phyloP scores from a whole-genome alignment of 1,284 basidiomycete species.

The Trametes hirsuta region DNA sequence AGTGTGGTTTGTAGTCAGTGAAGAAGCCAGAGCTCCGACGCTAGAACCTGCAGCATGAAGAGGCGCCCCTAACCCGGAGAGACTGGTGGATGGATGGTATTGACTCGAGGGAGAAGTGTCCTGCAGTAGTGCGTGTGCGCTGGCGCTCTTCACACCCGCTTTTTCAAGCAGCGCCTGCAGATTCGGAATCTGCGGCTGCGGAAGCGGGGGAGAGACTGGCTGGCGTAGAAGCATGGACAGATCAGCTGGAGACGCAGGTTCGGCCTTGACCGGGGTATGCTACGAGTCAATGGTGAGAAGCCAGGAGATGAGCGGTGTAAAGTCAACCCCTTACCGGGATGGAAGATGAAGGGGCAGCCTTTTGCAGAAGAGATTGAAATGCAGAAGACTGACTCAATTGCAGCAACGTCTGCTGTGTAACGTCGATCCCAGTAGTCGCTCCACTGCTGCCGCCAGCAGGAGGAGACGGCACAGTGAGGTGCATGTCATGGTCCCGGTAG shows the following conservation, averaged over 20 bases:
- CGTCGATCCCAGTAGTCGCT: slow-evolving; percentile 15
- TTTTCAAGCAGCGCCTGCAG: slow-evolving; percentile 24
- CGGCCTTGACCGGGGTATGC: slow-evolving; percentile 6
- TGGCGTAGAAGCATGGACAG: slow-evolving; percentile 12
- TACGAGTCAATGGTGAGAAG: background rate
- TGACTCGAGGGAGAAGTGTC: background rate
- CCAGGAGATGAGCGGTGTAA: background rate
- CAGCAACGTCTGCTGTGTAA: slow-evolving; percentile 22
- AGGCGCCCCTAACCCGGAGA: background rate
- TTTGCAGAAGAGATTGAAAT: slow-evolving; percentile 21
- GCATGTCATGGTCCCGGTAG: slow-evolving; percentile 19
- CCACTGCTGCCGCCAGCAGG: slow-evolving; percentile 12
- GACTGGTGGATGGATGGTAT: slow-evolving; percentile 11
- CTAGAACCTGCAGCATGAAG: background rate
- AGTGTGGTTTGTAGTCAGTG: background rate
- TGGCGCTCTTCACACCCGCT: slow-evolving; percentile 21
- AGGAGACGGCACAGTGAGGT: slow-evolving; percentile 3
- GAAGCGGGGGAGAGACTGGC: slow-evolving; percentile 1
- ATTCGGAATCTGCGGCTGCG: slow-evolving; percentile 18
- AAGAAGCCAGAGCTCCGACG: background rate
- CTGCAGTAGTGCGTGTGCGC: slow-evolving; percentile 21
- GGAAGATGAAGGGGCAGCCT: background rate
- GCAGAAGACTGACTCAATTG: slow-evolving; percentile 26
- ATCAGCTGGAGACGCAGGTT: slow-evolving; percentile 16
- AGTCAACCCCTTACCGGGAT: slow-evolving; percentile 2